Evolutionary conservation across 73 alveolate species (phyloP), one percentile per base, ranked within the genome.

Genomic region (Effrenium voratum): DNA sequence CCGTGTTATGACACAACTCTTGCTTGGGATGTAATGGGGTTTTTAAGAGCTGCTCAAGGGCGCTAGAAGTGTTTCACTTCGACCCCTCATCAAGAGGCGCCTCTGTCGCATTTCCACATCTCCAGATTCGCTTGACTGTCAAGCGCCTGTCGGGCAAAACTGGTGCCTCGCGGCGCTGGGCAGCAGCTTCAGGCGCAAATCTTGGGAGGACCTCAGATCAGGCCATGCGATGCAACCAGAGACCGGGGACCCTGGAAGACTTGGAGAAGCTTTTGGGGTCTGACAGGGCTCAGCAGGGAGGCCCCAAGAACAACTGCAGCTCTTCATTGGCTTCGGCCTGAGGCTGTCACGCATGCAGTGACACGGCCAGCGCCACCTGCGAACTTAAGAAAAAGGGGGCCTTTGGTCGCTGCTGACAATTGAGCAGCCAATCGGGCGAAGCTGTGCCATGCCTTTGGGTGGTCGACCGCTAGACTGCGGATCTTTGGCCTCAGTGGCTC

Each of bases 331-430:
- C n/a, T n/a, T n/a, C n/a, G n/a, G n/a, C n/a, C n/a, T n/a, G n/a
- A n/a, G n/a, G n/a, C n/a, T n/a, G n/a, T n/a, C n/a, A 45, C 94
- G 94, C 94, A 87, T 87, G 95, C 66, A 87, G 59, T 4, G 95
- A 87, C 83, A 87, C 85, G 10, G 95, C 95, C 95, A 87, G 49
- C 5, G 95, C 95, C 45, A 85, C 94, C 94, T 85, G 34, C 5
- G 12, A n/a, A n/a, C n/a, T n/a, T n/a, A n/a, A n/a, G n/a, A n/a
- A n/a, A n/a, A n/a, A n/a, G n/a, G n/a, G n/a, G n/a, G n/a, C n/a
- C n/a, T n/a, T n/a, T n/a, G n/a, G n/a, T n/a, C n/a, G n/a, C n/a
- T n/a, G n/a, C n/a, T n/a, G n/a, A n/a, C n/a, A n/a, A n/a, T n/a
- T n/a, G n/a, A n/a, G n/a, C n/a, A n/a, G n/a, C n/a, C n/a, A n/a